Evolutionary conservation across 2,329 filamentous ascomycete genomes (phyloP).

Genomic region (Trichoderma harzianum): DNA sequence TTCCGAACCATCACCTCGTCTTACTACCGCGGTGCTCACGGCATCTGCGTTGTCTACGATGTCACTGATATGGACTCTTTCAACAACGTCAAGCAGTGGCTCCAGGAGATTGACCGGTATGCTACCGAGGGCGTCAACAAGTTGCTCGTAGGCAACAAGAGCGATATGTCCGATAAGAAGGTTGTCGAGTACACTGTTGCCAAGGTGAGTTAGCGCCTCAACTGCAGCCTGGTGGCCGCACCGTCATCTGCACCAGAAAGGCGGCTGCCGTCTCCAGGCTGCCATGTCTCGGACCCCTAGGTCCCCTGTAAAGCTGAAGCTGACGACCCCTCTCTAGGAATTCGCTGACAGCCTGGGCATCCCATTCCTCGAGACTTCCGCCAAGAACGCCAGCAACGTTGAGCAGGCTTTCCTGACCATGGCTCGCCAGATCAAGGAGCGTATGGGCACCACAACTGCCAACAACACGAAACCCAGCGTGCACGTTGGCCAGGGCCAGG

Average conservation of each 20-base stretch:
- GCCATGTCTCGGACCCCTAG: background rate
- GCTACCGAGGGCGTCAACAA: conserved; percentile 99
- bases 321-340: conserved; percentile 58
- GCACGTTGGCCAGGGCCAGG: conserved; percentile 91
- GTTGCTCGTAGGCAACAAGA: conserved; percentile 99
- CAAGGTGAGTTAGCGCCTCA: conserved; percentile 63
- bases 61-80: conserved; percentile 99
- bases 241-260: background rate
- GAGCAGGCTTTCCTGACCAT: conserved; percentile 99
- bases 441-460: conserved; percentile 92
- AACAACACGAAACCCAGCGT: conserved; percentile 99
- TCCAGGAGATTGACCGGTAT: conserved; percentile 99
- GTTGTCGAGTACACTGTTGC: conserved; percentile 99
- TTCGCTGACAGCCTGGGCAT: conserved; percentile 98
- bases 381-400: conserved; percentile 99
- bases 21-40: conserved; percentile 98
- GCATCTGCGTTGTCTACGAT: conserved; percentile 99
- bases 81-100: conserved; percentile 99
- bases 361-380: conserved; percentile 98
- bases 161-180: conserved; percentile 99
- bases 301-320: background rate
- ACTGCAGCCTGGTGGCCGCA: background rate
- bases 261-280: background rate
- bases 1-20: conserved; percentile 99
- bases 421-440: conserved; percentile 99